phyloP scores from a whole-genome alignment of 192 early-diverging fungal genomes.

The Entomortierella parvispora region DNA sequence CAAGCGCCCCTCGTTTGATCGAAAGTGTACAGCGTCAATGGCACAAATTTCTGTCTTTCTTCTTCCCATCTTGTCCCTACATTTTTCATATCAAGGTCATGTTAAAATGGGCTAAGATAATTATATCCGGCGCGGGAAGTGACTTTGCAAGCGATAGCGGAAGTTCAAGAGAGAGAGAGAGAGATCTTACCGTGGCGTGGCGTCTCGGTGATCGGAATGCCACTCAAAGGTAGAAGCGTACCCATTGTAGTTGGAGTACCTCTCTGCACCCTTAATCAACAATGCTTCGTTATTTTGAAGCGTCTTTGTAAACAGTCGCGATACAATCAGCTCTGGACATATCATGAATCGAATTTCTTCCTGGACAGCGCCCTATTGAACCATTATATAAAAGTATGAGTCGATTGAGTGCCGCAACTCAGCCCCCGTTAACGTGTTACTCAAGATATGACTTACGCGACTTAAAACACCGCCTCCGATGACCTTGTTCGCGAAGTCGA shows the following conservation, averaged over 20 bases:
- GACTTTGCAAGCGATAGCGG: not conserved
- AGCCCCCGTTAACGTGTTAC: no score
- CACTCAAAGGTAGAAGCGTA: slow-evolving; percentile 42
- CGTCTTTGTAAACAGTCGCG: slow-evolving; percentile 28
- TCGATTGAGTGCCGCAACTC: no score
- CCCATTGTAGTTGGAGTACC: slow-evolving; percentile 47
- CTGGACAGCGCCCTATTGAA: slow-evolving; percentile 36
- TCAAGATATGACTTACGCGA: slow-evolving; percentile 14
- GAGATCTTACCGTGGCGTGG: slow-evolving; percentile 27
- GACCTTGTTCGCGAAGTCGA: slow-evolving; percentile 47
- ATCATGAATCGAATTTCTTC: slow-evolving; percentile 47
- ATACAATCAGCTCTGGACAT: slow-evolving; percentile 46
- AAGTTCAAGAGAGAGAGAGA: not conserved
- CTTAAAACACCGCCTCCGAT: slow-evolving; percentile 42
- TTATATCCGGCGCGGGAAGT: no score
- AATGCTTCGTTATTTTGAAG: slow-evolving; percentile 35
- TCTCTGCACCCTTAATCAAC: slow-evolving; percentile 43
- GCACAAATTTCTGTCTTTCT: slow-evolving; percentile 49
- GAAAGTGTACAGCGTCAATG: slow-evolving; percentile 42
- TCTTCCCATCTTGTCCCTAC: slow-evolving; percentile 31
- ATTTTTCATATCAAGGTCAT: not conserved
- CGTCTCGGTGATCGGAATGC: slow-evolving; percentile 37
- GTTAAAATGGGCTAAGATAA: no score
- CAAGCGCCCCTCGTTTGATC: slow-evolving; percentile 9
- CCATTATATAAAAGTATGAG: not conserved